Evolutionary conservation across 441 rosid genomes (phyloP), one percentile per base, ranked within the genome.

Genomic region (Arabidopsis hybrid): DNA sequence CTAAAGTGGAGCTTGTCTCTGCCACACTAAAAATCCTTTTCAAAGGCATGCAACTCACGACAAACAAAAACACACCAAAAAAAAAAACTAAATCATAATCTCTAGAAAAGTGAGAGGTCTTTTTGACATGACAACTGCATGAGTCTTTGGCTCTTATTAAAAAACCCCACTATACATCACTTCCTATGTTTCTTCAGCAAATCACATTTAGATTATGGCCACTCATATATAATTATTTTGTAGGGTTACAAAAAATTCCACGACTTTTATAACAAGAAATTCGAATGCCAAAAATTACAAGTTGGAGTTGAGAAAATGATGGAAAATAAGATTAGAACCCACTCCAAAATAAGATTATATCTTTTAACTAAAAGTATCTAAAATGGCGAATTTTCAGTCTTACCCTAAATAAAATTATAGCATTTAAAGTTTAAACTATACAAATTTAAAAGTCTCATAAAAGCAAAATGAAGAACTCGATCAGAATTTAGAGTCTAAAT

Each of bases 21-120:
- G 47, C 31, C 77, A 53, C 74, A 60, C 46, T 29, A 36, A 17
- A 29, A 52, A n/a, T 11, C n/a, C 58, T 65, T 49, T 63, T 71
- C 64, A 50, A 58, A 65, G 72, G 72, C 76, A 71, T 77, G 80
- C 80, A 77, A 58, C 68, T 71, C 17, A 77, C 72, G 80, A 77
- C 68, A 77, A 71, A 51, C 66, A 12, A 62, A 57, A 61, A 47
- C 45, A 55, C 65, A 73, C 42, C 17, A 1, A 46, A 9, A 8
- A 62, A 11, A n/a, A 7, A 58, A 57, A 32, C 7, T 7, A 36
- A 26, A 62, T 38, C 26, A 11, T 34, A 11, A 34, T 65, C 51
- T 65, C 43, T 50, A 71, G 40, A 39, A 76, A 76, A 69, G 67
- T 64, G 66, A 58, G 70, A 38, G 32, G 39, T 56, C 26, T 21